Evolutionary conservation across 352 stramenopile genomes (phyloP).

Genomic region (Globisporangium viniferum): DNA sequence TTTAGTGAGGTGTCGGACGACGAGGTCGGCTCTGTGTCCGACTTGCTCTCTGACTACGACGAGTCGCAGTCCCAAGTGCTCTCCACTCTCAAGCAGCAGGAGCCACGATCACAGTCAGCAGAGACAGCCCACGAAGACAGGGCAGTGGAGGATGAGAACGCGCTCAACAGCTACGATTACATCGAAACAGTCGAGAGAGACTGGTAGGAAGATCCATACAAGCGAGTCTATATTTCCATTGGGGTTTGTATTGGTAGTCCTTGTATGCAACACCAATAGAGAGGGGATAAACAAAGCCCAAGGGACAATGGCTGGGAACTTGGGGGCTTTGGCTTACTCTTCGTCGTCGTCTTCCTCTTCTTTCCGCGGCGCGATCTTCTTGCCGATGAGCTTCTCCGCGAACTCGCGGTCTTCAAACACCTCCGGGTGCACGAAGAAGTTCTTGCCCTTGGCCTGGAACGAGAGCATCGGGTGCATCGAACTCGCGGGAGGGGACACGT

Average conservation of each 20-base stretch:
- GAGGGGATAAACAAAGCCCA: not conserved
- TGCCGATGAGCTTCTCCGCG: slow-evolving; percentile 53
- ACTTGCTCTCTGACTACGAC: slow-evolving; percentile 45
- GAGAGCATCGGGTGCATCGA: slow-evolving; percentile 85
- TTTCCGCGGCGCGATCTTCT: slow-evolving; percentile 27
- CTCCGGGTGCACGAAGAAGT: slow-evolving; percentile 84
- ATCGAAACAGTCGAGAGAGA: slow-evolving; percentile 64
- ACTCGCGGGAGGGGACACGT: slow-evolving; percentile 45
- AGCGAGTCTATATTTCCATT: slow-evolving; percentile 8
- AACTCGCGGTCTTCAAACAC: slow-evolving; percentile 55
- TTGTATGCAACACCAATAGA: not conserved
- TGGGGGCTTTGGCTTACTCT: not conserved
- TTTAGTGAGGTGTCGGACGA: slow-evolving; percentile 18
- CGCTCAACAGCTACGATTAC: slow-evolving; percentile 84
- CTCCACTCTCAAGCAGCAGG: slow-evolving; percentile 7
- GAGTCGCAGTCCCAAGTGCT: slow-evolving; percentile 22
- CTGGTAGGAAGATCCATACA: slow-evolving; percentile 22
- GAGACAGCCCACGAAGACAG: slow-evolving; percentile 26
- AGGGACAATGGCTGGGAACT: not conserved
- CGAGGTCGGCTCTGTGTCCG: slow-evolving; percentile 35
- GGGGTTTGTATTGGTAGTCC: not conserved
- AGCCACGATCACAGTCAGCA: not conserved
- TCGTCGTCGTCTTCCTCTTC: slow-evolving; percentile 21
- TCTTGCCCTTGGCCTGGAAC: slow-evolving; percentile 60
- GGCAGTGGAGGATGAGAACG: slow-evolving; percentile 52